Evolutionary conservation across 148 eudicot genomes (phyloP).

Genomic region (Heliosperma pusillum): DNA sequence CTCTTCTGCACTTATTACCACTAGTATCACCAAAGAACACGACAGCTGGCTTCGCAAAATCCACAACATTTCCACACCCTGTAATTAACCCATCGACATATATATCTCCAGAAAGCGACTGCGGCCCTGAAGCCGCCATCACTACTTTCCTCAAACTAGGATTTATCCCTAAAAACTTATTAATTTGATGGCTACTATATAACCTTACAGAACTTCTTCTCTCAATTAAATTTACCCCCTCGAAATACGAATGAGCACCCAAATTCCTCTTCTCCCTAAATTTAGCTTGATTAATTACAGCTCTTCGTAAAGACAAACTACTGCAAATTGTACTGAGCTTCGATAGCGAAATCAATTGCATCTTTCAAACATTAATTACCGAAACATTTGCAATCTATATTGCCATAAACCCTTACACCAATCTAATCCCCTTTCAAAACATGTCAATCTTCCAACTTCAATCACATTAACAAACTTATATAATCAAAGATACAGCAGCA

Average conservation of each 20-base stretch:
- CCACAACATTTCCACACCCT: slow-evolving; percentile 40
- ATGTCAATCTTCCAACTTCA: background rate
- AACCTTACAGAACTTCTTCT: slow-evolving; percentile 17
- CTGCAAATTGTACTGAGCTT: slow-evolving; percentile 40
- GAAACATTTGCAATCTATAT: slow-evolving; percentile 19
- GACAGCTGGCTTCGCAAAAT: slow-evolving; percentile 38
- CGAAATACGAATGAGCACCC: slow-evolving; percentile 14
- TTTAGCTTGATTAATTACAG: slow-evolving; percentile 20
- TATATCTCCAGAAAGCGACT: slow-evolving; percentile 53
- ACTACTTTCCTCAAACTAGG: slow-evolving; percentile 16
- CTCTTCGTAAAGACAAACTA: slow-evolving; percentile 32
- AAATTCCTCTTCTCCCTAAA: slow-evolving; percentile 15
- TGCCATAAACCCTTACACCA: background rate
- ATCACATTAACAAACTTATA: background rate
- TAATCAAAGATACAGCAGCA: background rate
- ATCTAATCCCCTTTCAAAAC: background rate
- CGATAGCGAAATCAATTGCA: slow-evolving; percentile 42
- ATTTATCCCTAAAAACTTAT: background rate
- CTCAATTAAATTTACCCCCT: slow-evolving; percentile 1
- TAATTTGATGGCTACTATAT: slow-evolving; percentile 16
- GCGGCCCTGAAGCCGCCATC: slow-evolving; percentile 67
- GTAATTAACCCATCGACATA: slow-evolving; percentile 41
- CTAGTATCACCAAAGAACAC: slow-evolving; percentile 54
- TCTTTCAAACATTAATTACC: slow-evolving; percentile 25
- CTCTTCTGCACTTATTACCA: slow-evolving; percentile 32